A percentile compares a stretch with the other conserved stretches of the same genome.
Evolutionary conservation across 495 filamentous ascomycete genomes (phyloP).

Genomic region (Tetracladium setigerum): DNA sequence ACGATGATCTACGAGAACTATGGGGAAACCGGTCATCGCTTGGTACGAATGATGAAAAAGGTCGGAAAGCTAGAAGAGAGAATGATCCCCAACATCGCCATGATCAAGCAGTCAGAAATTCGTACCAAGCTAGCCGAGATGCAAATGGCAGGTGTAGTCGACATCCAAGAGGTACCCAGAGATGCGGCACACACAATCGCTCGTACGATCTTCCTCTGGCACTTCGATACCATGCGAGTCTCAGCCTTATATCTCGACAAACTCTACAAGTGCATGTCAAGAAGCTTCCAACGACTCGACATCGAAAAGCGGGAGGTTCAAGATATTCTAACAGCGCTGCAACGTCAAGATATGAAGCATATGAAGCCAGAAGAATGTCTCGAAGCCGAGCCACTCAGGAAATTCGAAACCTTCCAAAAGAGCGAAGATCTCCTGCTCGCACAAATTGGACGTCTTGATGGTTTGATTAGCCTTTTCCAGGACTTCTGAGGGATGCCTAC

Average conservation of each 20-base stretch:
- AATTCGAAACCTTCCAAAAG: constrained; percentile 61
- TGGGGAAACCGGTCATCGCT: constrained; percentile 65
- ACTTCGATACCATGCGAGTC: constrained; percentile 68
- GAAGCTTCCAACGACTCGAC: constrained; percentile 66
- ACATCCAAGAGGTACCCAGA: constrained; percentile 86
- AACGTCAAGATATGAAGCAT: constrained; percentile 75
- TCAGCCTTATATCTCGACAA: constrained; percentile 59
- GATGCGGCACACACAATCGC: constrained; percentile 62
- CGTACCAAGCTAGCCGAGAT: constrained; percentile 74
- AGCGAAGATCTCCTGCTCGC: constrained; percentile 69
- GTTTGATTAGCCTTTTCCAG: constrained; percentile 70
- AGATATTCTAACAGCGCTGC: constrained; percentile 64
- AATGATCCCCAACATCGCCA: constrained; percentile 59
- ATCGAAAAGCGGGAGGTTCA: constrained; percentile 60
- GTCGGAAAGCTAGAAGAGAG: constrained; percentile 93
- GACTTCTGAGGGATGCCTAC: too few species aligned
- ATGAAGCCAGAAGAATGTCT: constrained; percentile 66
- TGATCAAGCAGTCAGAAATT: constrained; percentile 73
- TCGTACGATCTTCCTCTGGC: constrained; percentile 84
- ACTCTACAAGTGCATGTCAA: constrained; percentile 83
- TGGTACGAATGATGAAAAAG: constrained; percentile 71
- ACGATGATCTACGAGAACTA: constrained; percentile 66
- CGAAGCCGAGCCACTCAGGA: constrained; percentile 54
- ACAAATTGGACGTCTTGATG: constrained; percentile 73
- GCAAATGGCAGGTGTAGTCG: constrained; percentile 73